Percentiles rank a stretch among this genome's conserved stretches.
phyloP scores from a whole-genome alignment of 129 eudicot genomes.

The Flaveria linearis region DNA sequence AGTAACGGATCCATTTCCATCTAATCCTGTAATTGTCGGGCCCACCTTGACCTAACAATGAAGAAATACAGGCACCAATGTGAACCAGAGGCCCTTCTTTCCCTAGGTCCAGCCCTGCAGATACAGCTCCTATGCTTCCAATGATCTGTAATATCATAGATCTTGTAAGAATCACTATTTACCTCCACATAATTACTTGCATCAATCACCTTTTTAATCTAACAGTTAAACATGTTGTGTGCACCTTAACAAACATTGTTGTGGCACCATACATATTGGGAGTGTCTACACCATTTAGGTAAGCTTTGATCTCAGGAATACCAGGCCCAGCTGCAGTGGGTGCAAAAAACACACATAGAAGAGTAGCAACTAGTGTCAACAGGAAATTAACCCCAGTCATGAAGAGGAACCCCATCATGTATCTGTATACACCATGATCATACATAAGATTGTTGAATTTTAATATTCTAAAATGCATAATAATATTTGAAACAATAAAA shows the following conservation, averaged over 20 bases:
- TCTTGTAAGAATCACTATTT: not conserved
- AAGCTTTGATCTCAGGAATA: constrained; percentile 96
- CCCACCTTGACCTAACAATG: constrained; percentile 95
- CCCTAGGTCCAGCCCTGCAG: constrained; percentile 90
- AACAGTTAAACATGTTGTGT: not conserved
- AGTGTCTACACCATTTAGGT: constrained; percentile 89
- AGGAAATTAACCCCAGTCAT: constrained; percentile 68
- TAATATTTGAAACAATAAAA: not conserved
- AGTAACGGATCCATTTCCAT: constrained; percentile 93
- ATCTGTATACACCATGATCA: constrained; percentile 59
- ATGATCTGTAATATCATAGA: constrained; percentile 53
- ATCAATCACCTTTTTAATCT: not conserved
- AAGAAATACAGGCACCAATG: constrained; percentile 88
- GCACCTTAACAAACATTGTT: constrained; percentile 80
- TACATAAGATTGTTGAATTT: constrained; percentile 9
- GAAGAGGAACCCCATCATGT: constrained; percentile 61
- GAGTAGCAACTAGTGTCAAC: constrained; percentile 61
- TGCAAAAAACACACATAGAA: constrained; percentile 71
- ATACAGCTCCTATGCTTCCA: constrained; percentile 96
- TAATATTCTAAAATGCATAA: not conserved
- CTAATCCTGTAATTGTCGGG: constrained; percentile 74
- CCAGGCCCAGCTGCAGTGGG: constrained; percentile 99
- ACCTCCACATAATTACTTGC: not conserved
- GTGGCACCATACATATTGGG: constrained; percentile 92
- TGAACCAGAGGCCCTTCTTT: constrained; percentile 99